Conservation (phyloP, 2,329 filamentous ascomycete species). For the Colletotrichum caudatum region DNA sequence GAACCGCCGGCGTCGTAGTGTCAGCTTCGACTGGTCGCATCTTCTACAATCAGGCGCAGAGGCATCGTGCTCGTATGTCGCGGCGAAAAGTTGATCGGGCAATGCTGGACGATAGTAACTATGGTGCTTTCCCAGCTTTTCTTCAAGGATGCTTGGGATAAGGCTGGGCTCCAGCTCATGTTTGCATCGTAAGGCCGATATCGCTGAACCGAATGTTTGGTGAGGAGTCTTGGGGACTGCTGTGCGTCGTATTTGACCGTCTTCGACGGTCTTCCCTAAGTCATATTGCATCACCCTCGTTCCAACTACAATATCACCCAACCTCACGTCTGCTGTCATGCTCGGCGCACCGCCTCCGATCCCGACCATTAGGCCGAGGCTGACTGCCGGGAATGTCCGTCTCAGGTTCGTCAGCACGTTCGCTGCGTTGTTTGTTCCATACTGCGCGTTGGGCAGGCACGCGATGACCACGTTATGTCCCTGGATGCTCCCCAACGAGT, state of each 20-base stretch:
- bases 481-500: not conserved
- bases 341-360: conserved; percentile 47
- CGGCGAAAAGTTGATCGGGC: conserved; percentile 6
- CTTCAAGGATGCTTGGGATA: not conserved
- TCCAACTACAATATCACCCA: conserved; percentile 44
- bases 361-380: conserved; percentile 45
- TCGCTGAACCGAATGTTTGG: conserved; percentile 11
- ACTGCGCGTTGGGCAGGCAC: conserved; percentile 10
- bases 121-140: not conserved
- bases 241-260: conserved; percentile 34
- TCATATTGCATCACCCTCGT: conserved; percentile 43
- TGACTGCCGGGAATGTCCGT: conserved; percentile 36
- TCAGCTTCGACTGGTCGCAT: conserved; percentile 22
- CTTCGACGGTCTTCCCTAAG: conserved; percentile 38
- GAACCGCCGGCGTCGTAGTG: conserved; percentile 2
- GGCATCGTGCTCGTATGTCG: not conserved
- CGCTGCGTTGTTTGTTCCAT: conserved; percentile 17
- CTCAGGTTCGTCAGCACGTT: conserved; percentile 36
- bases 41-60: not conserved
- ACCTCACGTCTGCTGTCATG: conserved; percentile 27
- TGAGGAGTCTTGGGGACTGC: conserved; percentile 19
- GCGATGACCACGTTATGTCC: conserved; percentile 25
- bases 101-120: not conserved
- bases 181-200: conserved; percentile 29
- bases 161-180: conserved; percentile 3